Conservation (phyloP, 2,329 filamentous ascomycete genomes). For the Intubia oerlemansii region DNA sequence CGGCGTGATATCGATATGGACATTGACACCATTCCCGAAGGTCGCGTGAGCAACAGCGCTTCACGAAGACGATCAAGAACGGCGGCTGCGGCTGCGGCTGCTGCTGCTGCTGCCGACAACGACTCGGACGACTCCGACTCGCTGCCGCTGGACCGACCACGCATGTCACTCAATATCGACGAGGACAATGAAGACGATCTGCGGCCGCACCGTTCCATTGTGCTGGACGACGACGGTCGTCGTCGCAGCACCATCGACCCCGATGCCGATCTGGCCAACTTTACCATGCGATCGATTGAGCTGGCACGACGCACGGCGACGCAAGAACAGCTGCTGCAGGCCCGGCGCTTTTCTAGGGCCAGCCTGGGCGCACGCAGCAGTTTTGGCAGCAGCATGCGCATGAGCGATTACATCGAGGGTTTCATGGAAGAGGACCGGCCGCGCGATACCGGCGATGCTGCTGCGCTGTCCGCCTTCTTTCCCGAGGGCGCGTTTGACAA, state of each 20-base stretch:
- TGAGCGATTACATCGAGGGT: slow-evolving; percentile 27
- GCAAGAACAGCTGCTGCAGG: slow-evolving; percentile 16
- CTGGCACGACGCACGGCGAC: slow-evolving; percentile 29
- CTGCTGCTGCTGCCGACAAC: slow-evolving; percentile 21
- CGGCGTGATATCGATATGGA: background rate
- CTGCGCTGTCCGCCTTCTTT: slow-evolving; percentile 33
- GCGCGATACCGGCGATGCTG: slow-evolving; percentile 19
- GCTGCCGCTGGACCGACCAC: slow-evolving; percentile 25
- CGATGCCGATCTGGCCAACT: slow-evolving; percentile 24
- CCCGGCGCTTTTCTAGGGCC: slow-evolving; percentile 25
- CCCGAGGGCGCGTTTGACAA: slow-evolving; percentile 23
- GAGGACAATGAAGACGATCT: slow-evolving; percentile 28
- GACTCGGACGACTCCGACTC: slow-evolving; percentile 29
- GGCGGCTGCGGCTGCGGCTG: too few species aligned
- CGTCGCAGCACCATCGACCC: slow-evolving; percentile 3
- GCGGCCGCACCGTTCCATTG: slow-evolving; percentile 29
- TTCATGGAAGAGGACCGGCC: slow-evolving; percentile 13
- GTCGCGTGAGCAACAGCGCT: background rate
- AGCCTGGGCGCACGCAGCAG: slow-evolving; percentile 32
- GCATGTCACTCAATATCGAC: slow-evolving; percentile 32
- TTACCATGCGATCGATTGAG: slow-evolving; percentile 37
- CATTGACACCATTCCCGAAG: slow-evolving; percentile 2
- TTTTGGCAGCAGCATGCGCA: slow-evolving; percentile 28
- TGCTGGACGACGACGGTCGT: slow-evolving; percentile 23
- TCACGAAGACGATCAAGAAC: background rate